Evolutionary conservation across 225 moss, liverwort and hornwort genomes (phyloP).

Genomic region (Polytrichum commune): DNA sequence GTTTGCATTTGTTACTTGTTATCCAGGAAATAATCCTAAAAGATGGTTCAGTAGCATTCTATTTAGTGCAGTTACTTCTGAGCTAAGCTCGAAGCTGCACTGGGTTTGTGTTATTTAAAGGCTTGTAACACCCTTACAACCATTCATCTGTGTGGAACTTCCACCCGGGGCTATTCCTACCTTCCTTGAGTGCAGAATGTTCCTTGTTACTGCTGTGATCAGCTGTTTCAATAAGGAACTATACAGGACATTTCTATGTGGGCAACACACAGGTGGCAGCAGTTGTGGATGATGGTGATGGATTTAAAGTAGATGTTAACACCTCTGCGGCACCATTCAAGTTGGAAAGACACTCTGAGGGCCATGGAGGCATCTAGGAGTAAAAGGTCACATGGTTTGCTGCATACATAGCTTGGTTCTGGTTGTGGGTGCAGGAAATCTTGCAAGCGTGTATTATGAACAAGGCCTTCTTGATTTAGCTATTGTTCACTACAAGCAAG

Average conservation of each 20-base stretch:
- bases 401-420: constrained; percentile 87
- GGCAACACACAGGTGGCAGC: constrained; percentile 75
- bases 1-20: constrained; percentile 40
- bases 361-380: constrained; percentile 67
- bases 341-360: constrained; percentile 52
- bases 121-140: constrained; percentile 46
- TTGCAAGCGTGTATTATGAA: constrained; percentile 99
- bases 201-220: constrained; percentile 53
- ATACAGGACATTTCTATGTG: constrained; percentile 46
- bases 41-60: constrained; percentile 54
- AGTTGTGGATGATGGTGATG: constrained; percentile 67
- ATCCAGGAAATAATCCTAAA: constrained; percentile 40
- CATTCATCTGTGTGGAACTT: constrained; percentile 52
- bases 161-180: constrained; percentile 42
- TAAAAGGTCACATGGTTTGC: constrained; percentile 90
- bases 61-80: constrained; percentile 44
- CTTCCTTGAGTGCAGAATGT: constrained; percentile 42
- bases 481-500: constrained; percentile 91
- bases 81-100: constrained; percentile 32
- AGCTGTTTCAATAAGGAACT: constrained; percentile 47
- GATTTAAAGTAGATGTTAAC: constrained; percentile 49
- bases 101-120: constrained; percentile 57
- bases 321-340: constrained; percentile 47
- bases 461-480: constrained; percentile 96
- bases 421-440: constrained; percentile 99